Conservation (phyloP, 1,139 yeast species). For the Groenewaldozyma auringiensis region DNA sequence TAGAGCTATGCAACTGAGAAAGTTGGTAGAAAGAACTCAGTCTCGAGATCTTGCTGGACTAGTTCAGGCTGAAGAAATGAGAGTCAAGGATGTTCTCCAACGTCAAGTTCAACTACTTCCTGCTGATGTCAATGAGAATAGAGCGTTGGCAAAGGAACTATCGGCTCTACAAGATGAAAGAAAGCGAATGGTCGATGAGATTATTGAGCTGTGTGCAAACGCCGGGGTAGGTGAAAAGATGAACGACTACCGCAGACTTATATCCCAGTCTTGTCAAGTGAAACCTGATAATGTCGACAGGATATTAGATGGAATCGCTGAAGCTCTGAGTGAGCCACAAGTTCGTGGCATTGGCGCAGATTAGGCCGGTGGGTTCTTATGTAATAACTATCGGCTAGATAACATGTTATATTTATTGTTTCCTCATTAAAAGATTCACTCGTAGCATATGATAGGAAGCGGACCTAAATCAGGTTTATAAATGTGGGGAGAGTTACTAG, state of each 20-base stretch:
- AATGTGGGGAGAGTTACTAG: no score
- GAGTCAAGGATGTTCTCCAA: conserved; percentile 28
- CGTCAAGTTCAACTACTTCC: conserved; percentile 12
- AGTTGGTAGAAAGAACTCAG: conserved; percentile 49
- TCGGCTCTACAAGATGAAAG: conserved; percentile 43
- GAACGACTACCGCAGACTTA: conserved; percentile 71
- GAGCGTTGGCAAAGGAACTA: conserved; percentile 36
- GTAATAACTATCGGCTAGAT: no score
- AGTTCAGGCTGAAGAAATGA: conserved; percentile 42
- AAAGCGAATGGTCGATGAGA: conserved; percentile 37
- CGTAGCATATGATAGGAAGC: no score
- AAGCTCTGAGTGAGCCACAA: conserved; percentile 28
- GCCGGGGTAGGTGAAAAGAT: conserved; percentile 50
- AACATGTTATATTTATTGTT: no score
- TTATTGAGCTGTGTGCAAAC: conserved; percentile 40
- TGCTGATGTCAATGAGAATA: conserved; percentile 20
- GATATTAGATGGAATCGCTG: conserved; percentile 51
- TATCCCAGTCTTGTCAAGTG: conserved; percentile 77
- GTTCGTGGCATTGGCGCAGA: no score
- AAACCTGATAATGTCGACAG: conserved; percentile 74
- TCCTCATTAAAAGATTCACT: no score
- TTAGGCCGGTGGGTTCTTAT: no score
- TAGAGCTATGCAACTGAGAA: conserved; percentile 33
- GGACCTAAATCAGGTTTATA: no score
- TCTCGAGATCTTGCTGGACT: conserved; percentile 43